These are phyloP conservation scores for Mitragyna speciosa DNA, from an alignment of 257 asterid species.

Conservation along the genomic window DNA sequence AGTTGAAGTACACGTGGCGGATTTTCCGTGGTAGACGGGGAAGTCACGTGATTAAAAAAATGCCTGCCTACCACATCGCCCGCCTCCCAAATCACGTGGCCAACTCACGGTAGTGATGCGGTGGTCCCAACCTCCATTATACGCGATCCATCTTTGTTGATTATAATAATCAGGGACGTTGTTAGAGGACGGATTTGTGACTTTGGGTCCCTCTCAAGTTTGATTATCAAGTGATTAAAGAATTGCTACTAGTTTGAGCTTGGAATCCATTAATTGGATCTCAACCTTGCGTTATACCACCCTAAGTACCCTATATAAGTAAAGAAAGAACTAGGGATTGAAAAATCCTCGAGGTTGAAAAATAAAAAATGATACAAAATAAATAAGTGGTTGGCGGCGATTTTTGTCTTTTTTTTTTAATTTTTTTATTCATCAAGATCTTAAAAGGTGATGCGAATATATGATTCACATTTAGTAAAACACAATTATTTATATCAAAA, in stretches of 20 bases:
- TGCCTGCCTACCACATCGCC: constrained; percentile 54
- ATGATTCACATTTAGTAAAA: background rate
- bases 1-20: constrained; percentile 39
- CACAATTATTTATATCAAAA: too few relatives aligned
- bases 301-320: too few relatives aligned
- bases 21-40: constrained; percentile 42
- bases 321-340: background rate
- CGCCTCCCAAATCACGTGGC: constrained; percentile 92
- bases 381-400: background rate
- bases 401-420: background rate
- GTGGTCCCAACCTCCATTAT: constrained; percentile 35
- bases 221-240: background rate
- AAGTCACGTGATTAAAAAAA: constrained; percentile 70
- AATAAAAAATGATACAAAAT: background rate
- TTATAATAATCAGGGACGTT: background rate
- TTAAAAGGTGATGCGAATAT: background rate
- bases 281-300: background rate
- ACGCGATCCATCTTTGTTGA: constrained; percentile 14
- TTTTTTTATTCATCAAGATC: background rate
- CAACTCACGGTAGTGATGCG: constrained; percentile 56
- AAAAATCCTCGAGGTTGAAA: background rate
- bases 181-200: background rate
- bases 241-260: background rate
- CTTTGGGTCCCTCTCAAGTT: constrained; percentile 1
- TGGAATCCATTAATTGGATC: constrained; percentile 2